Evolutionary conservation across 2,329 filamentous ascomycete genomes (phyloP), one percentile per base, ranked within the genome.

Genomic region (Fusarium sp.): DNA sequence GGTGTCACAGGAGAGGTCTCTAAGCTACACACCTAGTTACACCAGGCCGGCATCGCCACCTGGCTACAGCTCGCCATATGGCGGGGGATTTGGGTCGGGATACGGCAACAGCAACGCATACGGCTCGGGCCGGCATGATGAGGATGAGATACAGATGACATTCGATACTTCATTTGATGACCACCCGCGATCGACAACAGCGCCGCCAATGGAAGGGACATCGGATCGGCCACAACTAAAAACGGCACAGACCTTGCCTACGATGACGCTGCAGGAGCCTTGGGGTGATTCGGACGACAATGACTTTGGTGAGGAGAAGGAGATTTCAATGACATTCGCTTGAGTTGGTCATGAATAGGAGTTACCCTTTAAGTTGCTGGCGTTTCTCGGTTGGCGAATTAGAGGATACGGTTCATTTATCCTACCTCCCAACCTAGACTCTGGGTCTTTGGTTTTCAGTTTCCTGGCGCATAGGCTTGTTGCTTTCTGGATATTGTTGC

Each of bases 241-340:
- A 59, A 71, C 78, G 13, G 73, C 80, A 7, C 77, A 79, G 39
- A 84, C 82, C 19, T 70, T 82, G 61, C 85, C 85, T 1, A 79
- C 78, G 43, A 75, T 86, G 48, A 70, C 78, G 21, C 69, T 84
- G 27, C 67, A 78, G 58, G 78, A 94, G 82, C 84, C 90, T 1
- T 94, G 91, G 91, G 87, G 84, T 4, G 89, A 85, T 47, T 80
- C 86, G 9, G 82, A 84, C 41, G 88, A 91, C 39, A 84, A 88
- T 27, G 84, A 90, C 48, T 90, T 90, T 77, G 88, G 87, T 15
- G 83, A 84, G 69, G 89, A 92, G 74, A 86, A 87, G 72, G 89
- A 92, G 75, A 90, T 94, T 62, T 83, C 85, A 29, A 90, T 94
- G 89, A 92, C 89, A 61, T 94, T 94, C 84, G 91, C 89, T 75